These are phyloP conservation scores for Gastrolobium bilobum DNA, from an alignment of 306 rosid genomes.

Conservation along the genomic window DNA sequence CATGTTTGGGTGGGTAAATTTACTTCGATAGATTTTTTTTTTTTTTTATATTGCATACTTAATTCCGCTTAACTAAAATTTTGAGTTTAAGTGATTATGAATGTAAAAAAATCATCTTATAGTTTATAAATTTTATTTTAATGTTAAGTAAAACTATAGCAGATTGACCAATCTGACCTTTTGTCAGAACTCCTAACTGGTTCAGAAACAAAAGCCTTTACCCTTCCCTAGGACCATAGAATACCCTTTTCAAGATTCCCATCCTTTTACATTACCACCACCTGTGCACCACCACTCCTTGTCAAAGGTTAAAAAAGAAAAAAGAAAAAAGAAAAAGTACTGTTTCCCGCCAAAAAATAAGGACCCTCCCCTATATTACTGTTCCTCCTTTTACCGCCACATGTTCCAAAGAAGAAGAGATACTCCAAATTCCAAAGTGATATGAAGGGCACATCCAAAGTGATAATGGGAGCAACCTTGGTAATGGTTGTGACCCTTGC, in stretches of 20 bases:
- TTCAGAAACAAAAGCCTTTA: constrained; percentile 54
- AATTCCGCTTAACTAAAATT: too few species aligned
- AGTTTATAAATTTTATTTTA: neutral
- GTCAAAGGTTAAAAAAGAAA: constrained; percentile 39
- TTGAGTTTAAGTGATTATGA: too few species aligned
- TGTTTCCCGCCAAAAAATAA: constrained; percentile 72
- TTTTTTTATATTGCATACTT: too few species aligned
- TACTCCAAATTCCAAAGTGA: constrained; percentile 6
- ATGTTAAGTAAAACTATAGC: neutral
- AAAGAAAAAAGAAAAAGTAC: too few species aligned
- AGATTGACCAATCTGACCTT: constrained; percentile 53
- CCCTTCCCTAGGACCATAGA: constrained; percentile 58
- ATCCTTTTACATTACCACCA: constrained; percentile 27
- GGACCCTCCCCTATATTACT: constrained; percentile 42
- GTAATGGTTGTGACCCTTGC: constrained; percentile 88
- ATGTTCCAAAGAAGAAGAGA: constrained; percentile 12
- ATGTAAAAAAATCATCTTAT: too few species aligned
- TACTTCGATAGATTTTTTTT: too few species aligned
- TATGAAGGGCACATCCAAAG: constrained; percentile 91
- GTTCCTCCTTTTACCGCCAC: constrained; percentile 44
- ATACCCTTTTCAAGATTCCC: constrained; percentile 52
- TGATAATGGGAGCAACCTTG: constrained; percentile 88
- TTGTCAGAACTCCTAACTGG: constrained; percentile 44
- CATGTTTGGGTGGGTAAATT: too few species aligned
- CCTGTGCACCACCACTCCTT: constrained; percentile 27